Conservation (phyloP, 108 stramenopile genomes). For the Nannochloropsis salina region DNA sequence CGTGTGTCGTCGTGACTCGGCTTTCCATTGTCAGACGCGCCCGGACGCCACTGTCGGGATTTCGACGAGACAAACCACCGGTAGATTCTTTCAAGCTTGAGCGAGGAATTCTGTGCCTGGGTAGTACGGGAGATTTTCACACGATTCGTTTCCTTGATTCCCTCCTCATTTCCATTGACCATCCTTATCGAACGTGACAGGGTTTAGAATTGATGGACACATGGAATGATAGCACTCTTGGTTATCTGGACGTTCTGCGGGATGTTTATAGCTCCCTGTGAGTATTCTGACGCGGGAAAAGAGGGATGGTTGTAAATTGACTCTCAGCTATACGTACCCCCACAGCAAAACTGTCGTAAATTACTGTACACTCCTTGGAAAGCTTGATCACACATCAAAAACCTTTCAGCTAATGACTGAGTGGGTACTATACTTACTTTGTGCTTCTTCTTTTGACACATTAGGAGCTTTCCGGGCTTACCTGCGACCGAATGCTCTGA, state of each 20-base stretch:
- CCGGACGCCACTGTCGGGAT: too few relatives aligned
- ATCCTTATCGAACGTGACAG: background rate
- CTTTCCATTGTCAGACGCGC: too few relatives aligned
- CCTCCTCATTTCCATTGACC: background rate
- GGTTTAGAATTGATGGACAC: background rate
- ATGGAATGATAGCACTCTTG: slow-evolving; percentile 5
- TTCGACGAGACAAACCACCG: too few relatives aligned
- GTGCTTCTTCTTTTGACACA: background rate
- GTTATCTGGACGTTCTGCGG: slow-evolving; percentile 8
- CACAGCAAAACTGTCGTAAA: background rate
- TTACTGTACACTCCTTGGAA: too few relatives aligned
- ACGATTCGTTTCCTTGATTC: background rate
- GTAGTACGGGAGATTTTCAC: too few relatives aligned
- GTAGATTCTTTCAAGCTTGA: too few relatives aligned
- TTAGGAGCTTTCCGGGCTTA: background rate
- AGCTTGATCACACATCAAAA: too few relatives aligned
- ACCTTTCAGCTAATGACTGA: too few relatives aligned
- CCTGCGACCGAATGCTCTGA: background rate
- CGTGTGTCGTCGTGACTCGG: too few relatives aligned
- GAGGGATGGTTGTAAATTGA: background rate
- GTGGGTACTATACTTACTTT: background rate
- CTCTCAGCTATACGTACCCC: background rate
- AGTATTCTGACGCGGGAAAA: background rate
- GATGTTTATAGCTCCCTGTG: slow-evolving; percentile 20
- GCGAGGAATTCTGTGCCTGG: too few relatives aligned